Conservation (phyloP, 2,329 filamentous ascomycete species). For the Dactylellina drechsleri region DNA sequence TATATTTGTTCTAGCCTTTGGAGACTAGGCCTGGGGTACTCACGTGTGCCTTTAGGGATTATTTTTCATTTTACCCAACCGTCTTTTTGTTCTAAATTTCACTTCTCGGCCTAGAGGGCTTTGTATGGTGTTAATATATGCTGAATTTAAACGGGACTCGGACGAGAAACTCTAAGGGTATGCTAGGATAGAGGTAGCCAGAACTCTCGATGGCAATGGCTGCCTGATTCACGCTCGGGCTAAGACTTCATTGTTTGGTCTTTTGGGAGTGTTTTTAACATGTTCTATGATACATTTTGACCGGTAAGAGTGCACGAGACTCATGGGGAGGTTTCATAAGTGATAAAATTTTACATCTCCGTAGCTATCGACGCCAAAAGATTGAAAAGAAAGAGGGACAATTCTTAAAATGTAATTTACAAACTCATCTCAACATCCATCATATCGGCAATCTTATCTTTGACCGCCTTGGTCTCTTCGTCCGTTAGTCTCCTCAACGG, state of each 20-base stretch:
- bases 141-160: too few species aligned
- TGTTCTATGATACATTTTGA: constrained; percentile 13
- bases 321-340: not conserved
- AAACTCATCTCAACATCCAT: constrained; percentile 58
- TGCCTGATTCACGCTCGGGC: constrained; percentile 16
- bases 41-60: too few species aligned
- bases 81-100: too few species aligned
- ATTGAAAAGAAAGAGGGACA: not conserved
- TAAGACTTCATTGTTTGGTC: not conserved
- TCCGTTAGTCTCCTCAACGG: constrained; percentile 67
- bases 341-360: not conserved
- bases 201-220: constrained; percentile 1
- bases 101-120: too few species aligned
- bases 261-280: not conserved
- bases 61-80: too few species aligned
- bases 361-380: not conserved
- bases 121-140: not conserved
- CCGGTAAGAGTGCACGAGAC: constrained; percentile 1
- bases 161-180: too few species aligned
- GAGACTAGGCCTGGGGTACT: too few species aligned
- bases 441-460: constrained; percentile 64
- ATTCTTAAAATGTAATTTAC: constrained; percentile 17
- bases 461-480: constrained; percentile 62
- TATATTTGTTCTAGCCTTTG: too few species aligned
- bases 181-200: too few species aligned